Evolutionary conservation across 176 grass and related monocot species (phyloP).

Genomic region (Poa pratensis): DNA sequence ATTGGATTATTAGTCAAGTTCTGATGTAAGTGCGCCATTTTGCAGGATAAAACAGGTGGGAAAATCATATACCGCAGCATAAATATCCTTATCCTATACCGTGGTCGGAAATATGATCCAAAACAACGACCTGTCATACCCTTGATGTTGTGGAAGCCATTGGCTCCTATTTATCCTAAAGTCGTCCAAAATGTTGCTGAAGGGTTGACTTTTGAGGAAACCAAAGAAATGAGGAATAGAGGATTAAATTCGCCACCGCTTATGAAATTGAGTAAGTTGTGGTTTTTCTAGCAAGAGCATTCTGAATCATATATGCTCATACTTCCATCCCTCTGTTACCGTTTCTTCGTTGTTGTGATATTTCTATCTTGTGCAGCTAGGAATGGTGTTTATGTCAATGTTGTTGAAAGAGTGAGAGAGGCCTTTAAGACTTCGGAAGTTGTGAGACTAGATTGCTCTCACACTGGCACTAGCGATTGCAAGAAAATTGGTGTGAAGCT

Average conservation of each 20-base stretch:
- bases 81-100: constrained; percentile 66
- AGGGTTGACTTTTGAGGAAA: constrained; percentile 65
- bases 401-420: constrained; percentile 72
- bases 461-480: constrained; percentile 63
- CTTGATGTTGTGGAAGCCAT: constrained; percentile 80
- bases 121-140: constrained; percentile 54
- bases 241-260: constrained; percentile 55
- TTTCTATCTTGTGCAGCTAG: constrained; percentile 51
- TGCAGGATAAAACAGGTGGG: constrained; percentile 83
- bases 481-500: constrained; percentile 84
- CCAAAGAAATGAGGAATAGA: constrained; percentile 70
- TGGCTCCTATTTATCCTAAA: constrained; percentile 70
- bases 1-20: neutral
- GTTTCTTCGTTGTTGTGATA: neutral
- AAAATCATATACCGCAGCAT: constrained; percentile 57
- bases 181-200: constrained; percentile 64
- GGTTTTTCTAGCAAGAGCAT: constrained; percentile 1
- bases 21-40: constrained; percentile 36
- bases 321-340: neutral
- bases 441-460: constrained; percentile 66
- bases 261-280: constrained; percentile 69
- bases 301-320: neutral
- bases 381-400: constrained; percentile 84
- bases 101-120: constrained; percentile 64
- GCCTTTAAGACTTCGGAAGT: constrained; percentile 63